These are phyloP conservation scores for Xylaria venustula DNA, from an alignment of 495 filamentous ascomycete species.

Conservation along the genomic window DNA sequence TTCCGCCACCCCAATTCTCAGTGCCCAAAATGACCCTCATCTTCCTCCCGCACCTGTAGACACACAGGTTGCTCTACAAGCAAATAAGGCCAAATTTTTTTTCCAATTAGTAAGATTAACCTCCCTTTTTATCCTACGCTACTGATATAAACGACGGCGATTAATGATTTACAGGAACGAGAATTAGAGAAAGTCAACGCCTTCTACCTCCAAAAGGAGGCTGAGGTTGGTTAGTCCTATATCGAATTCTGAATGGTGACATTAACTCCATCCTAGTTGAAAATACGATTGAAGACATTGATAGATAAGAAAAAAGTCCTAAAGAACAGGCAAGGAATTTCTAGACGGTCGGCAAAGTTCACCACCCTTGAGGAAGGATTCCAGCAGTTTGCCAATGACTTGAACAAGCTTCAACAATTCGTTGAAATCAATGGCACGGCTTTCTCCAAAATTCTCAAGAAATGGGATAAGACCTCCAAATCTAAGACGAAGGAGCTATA, in stretches of 20 bases:
- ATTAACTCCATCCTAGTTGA: conserved; percentile 61
- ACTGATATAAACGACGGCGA: background rate
- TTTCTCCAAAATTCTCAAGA: conserved; percentile 98
- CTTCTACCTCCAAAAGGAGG: conserved; percentile 97
- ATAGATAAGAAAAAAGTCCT: conserved; percentile 91
- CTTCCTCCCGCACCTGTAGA: conserved; percentile 52
- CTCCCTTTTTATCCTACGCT: background rate
- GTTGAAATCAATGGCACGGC: conserved; percentile 96
- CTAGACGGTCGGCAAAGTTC: conserved; percentile 86
- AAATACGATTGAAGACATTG: conserved; percentile 84
- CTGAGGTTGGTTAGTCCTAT: conserved; percentile 64
- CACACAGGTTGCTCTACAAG: conserved; percentile 88
- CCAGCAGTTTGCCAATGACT: conserved; percentile 90
- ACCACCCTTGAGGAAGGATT: conserved; percentile 93
- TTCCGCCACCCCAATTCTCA: conserved; percentile 82
- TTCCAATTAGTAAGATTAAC: conserved; percentile 75
- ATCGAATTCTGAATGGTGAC: background rate
- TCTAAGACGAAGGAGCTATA: conserved; percentile 97
- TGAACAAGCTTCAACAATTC: conserved; percentile 98
- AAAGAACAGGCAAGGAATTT: conserved; percentile 72
- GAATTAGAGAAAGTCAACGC: conserved; percentile 98
- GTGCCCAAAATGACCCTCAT: conserved; percentile 64
- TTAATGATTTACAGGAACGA: conserved; percentile 65
- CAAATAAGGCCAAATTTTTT: conserved; percentile 98
- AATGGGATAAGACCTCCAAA: conserved; percentile 99